Base-by-base conservation (phyloP, 2,329 filamentous ascomycete genomes). In the Neonectria neomacrospora region DNA sequence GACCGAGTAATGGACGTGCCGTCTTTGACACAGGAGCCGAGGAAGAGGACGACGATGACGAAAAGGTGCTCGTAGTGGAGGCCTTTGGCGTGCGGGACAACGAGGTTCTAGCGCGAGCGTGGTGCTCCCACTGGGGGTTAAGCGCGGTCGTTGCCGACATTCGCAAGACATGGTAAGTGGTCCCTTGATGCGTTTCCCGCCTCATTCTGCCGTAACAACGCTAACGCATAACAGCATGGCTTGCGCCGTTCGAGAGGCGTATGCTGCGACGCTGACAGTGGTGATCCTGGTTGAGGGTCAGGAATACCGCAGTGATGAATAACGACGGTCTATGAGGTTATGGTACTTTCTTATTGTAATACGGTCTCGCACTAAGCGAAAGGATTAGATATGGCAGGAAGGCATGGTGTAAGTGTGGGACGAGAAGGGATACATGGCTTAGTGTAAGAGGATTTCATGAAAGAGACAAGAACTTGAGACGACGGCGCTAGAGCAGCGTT, bases 111-210 rank as follows among this genome's bases (percentile, higher is more conserved):
- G 91, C 89, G 1, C 81, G 91, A 65, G 90, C 91, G 7, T 94
- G 91, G 91, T 93, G 91, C 75, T 86, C 90, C 58, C 89, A 92
- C 71, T 92, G 90, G 86, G 91, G 91, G 2, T 78, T 92, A 70
- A 89, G 85, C 72, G 91, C 91, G 1, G 80, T 94, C 18, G 85
- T 93, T 61, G 90, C 90, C 9, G 89, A 93, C 75, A 76, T 92
- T 55, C 81, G 85, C 62, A 87, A 84, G 79, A 93, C 91, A 16
- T 93, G 87, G 86, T 88, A 71, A 76, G 86, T 81, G 51, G 22
- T 39, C 26, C 16, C 9, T 22, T 42, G 10, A 23, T 23, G 16
- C 11, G 23, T 18, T 10, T 16, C 4, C 26, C 14, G 12, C 42
- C 42, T 41, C 32, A 22, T 18, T 44, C 16, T 26, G 6, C n/a